Percentiles rank a stretch among this genome's conserved stretches.
Evolutionary conservation across 768 basidiomycete genomes (phyloP).

Genomic region (Leccinum boreale): DNA sequence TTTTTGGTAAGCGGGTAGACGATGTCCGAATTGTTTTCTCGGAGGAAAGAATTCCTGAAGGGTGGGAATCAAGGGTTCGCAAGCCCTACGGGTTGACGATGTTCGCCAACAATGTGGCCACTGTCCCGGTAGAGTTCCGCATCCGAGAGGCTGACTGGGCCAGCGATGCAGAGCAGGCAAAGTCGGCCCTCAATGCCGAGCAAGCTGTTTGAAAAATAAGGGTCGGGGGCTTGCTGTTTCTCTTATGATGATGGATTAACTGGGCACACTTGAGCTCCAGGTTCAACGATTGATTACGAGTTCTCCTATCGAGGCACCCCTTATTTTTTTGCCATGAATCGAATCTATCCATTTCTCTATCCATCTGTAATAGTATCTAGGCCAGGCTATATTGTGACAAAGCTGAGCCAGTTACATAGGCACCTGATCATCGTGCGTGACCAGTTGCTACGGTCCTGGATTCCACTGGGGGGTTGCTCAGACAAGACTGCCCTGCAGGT

Average conservation of each 20-base stretch:
- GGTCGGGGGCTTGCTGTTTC: not conserved
- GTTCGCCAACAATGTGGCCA: slow-evolving; percentile 44
- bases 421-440: too few relatives aligned
- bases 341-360: not conserved
- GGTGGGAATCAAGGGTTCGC: slow-evolving; percentile 65
- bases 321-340: too few relatives aligned
- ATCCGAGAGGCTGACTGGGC: slow-evolving; percentile 19
- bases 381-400: too few relatives aligned
- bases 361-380: not conserved
- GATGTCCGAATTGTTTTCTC: slow-evolving; percentile 55
- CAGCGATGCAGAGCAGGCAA: not conserved
- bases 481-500: too few relatives aligned
- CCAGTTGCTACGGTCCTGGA: too few relatives aligned
- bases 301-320: not conserved
- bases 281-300: not conserved
- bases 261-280: not conserved
- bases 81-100: slow-evolving; percentile 60
- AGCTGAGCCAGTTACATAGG: too few relatives aligned
- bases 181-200: not conserved
- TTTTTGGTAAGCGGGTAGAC: slow-evolving; percentile 59
- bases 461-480: too few relatives aligned
- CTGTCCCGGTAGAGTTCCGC: slow-evolving; percentile 8
- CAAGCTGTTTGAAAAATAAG: not conserved
- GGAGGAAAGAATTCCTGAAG: slow-evolving; percentile 68
- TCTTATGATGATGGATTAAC: not conserved